Evolutionary conservation across 2,329 filamentous ascomycete species (phyloP).

Genomic region (Fusarium sp.): DNA sequence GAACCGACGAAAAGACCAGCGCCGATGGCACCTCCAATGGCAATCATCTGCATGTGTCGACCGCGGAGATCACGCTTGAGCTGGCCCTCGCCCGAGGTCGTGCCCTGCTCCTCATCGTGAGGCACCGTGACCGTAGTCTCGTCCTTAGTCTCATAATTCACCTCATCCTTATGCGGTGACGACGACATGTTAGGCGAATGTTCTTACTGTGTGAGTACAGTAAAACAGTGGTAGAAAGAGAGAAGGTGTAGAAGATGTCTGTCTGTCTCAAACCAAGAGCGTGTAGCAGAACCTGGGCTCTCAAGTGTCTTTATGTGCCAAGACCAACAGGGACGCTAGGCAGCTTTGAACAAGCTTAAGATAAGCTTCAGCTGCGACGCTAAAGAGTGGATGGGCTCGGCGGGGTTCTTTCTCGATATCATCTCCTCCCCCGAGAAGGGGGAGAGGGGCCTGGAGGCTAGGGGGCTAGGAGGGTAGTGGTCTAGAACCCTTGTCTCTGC

Average conservation of each 20-base stretch:
- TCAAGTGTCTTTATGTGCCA: slow-evolving; percentile 13
- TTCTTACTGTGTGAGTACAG: not conserved
- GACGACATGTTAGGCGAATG: slow-evolving; percentile 7
- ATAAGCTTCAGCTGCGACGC: slow-evolving; percentile 15
- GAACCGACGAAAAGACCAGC: slow-evolving; percentile 90
- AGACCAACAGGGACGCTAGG: not conserved
- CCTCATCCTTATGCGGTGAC: slow-evolving; percentile 15
- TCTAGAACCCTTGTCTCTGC: slow-evolving; percentile 4
- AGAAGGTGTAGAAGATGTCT: not conserved
- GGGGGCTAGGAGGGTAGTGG: not conserved
- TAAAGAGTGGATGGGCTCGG: not conserved
- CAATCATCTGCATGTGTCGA: slow-evolving; percentile 96
- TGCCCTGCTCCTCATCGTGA: slow-evolving; percentile 28
- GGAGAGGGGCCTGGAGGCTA: not conserved
- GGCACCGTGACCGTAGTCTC: slow-evolving; percentile 7
- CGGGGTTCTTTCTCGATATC: slow-evolving; percentile 18
- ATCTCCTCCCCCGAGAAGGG: slow-evolving; percentile 12
- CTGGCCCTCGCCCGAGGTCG: slow-evolving; percentile 10
- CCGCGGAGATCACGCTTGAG: slow-evolving; percentile 73
- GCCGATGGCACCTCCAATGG: slow-evolving; percentile 70
- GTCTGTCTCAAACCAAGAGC: not conserved
- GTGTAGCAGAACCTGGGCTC: not conserved
- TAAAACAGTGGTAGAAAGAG: not conserved
- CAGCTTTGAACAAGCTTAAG: slow-evolving; percentile 22
- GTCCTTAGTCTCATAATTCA: slow-evolving; percentile 26